Conservation (phyloP, 257 asterid species). For the Parsonsia alboflavescens region DNA sequence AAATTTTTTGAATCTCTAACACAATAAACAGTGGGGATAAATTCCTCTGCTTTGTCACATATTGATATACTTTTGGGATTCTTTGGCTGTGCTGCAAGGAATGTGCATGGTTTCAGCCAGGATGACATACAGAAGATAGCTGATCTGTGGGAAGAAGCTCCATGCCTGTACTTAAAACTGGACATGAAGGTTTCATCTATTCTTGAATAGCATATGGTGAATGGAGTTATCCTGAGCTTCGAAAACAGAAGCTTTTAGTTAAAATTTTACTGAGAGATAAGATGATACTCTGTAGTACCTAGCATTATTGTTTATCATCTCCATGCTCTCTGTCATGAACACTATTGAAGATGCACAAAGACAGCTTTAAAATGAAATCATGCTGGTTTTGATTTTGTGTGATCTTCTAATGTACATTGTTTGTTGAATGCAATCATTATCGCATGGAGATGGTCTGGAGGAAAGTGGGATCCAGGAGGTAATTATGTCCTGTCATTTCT, state of each 20-base stretch:
- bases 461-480: slow-evolving; percentile 90
- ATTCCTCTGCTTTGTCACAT: neutral
- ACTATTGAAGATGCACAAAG: neutral
- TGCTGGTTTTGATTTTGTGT: slow-evolving; percentile 8
- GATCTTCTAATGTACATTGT: slow-evolving; percentile 18
- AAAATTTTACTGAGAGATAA: neutral
- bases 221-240: neutral
- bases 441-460: slow-evolving; percentile 82
- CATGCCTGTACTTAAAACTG: slow-evolving; percentile 72
- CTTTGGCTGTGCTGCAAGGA: slow-evolving; percentile 98
- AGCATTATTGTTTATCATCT: too few species aligned
- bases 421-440: slow-evolving; percentile 56
- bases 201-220: neutral
- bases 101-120: slow-evolving; percentile 83
- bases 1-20: neutral
- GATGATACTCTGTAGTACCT: neutral
- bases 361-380: neutral
- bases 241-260: neutral
- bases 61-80: slow-evolving; percentile 15
- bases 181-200: slow-evolving; percentile 60
- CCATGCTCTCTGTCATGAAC: neutral
- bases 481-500: slow-evolving; percentile 27
- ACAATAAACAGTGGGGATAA: neutral
- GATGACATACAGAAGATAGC: slow-evolving; percentile 76
- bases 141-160: slow-evolving; percentile 86